These are phyloP conservation scores for Ganoderma sinense DNA, from an alignment of 1,284 basidiomycete species.

Conservation along the genomic window DNA sequence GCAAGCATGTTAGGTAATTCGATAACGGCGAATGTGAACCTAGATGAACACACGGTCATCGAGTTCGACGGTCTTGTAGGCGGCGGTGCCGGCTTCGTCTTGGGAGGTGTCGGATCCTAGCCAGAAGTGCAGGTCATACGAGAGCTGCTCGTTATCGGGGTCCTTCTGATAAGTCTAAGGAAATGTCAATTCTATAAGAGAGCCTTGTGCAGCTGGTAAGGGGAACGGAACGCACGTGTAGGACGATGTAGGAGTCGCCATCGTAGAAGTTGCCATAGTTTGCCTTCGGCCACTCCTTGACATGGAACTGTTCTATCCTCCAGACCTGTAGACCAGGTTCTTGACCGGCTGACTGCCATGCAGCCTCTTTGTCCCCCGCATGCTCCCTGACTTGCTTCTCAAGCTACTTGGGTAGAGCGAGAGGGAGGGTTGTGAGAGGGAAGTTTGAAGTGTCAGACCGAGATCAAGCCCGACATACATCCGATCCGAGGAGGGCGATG, in stretches of 20 bases:
- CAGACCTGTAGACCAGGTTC: constrained; percentile 58
- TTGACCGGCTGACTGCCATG: constrained; percentile 59
- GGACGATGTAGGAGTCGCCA: constrained; percentile 71
- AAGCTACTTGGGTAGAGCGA: constrained; percentile 45
- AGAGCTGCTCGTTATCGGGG: constrained; percentile 53
- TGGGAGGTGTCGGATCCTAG: constrained; percentile 64
- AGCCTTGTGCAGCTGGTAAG: neutral
- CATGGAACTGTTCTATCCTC: constrained; percentile 64
- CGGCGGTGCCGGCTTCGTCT: constrained; percentile 71
- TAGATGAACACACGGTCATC: constrained; percentile 60
- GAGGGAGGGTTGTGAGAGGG: neutral
- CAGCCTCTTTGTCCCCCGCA: constrained; percentile 58
- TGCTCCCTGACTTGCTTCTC: constrained; percentile 64
- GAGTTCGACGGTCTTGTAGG: constrained; percentile 73
- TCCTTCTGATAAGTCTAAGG: constrained; percentile 60
- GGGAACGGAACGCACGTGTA: constrained; percentile 51
- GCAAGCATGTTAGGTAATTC: neutral
- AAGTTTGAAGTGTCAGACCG: neutral
- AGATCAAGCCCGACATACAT: constrained; percentile 48
- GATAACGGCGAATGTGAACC: neutral
- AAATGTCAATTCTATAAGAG: neutral
- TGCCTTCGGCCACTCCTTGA: constrained; percentile 61
- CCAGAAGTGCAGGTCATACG: constrained; percentile 74
- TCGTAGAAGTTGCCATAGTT: constrained; percentile 63
- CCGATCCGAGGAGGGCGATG: constrained; percentile 66